Percentiles rank a stretch among this genome's conserved stretches.
Evolutionary conservation across 352 stramenopile species (phyloP).

Genomic region (Pythium volutum): DNA sequence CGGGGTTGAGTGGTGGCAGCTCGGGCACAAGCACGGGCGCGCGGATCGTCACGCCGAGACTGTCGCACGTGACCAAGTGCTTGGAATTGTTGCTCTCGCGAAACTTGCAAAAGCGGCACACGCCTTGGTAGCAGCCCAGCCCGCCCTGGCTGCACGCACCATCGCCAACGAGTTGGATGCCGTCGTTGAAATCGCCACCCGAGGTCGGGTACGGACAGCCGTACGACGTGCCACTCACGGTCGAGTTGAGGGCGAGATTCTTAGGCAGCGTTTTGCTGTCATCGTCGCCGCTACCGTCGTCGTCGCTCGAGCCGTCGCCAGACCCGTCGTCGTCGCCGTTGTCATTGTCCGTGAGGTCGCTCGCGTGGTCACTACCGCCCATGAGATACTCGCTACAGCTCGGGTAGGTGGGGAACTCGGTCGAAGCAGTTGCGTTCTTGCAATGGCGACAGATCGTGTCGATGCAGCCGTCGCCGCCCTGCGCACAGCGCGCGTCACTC

Average conservation of each 20-base stretch:
- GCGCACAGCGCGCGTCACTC: background rate
- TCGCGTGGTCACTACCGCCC: background rate
- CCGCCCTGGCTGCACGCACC: too few species aligned
- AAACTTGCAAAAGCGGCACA: constrained; percentile 16
- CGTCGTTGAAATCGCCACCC: constrained; percentile 14
- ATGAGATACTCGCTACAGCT: background rate
- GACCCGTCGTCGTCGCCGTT: background rate
- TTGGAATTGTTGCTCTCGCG: constrained; percentile 12
- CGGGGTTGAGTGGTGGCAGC: background rate
- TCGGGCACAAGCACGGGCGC: background rate
- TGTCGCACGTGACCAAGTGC: constrained; percentile 5
- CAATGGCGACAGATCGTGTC: constrained; percentile 1
- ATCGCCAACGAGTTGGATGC: constrained; percentile 23
- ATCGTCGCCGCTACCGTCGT: background rate
- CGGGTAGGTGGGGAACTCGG: background rate
- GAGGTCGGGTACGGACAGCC: constrained; percentile 12
- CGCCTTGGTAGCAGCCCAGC: too few species aligned
- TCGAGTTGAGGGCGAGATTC: background rate
- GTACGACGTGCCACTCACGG: background rate
- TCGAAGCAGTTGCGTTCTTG: background rate
- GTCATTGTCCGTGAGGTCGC: background rate
- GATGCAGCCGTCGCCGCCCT: background rate
- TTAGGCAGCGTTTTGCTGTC: background rate
- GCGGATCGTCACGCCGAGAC: background rate
- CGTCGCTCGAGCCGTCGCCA: background rate